Percentiles rank a stretch among this genome's conserved stretches.
These are phyloP conservation scores for Mycogone perniciosa DNA, from an alignment of 2,329 filamentous ascomycete genomes.

Conservation along the genomic window DNA sequence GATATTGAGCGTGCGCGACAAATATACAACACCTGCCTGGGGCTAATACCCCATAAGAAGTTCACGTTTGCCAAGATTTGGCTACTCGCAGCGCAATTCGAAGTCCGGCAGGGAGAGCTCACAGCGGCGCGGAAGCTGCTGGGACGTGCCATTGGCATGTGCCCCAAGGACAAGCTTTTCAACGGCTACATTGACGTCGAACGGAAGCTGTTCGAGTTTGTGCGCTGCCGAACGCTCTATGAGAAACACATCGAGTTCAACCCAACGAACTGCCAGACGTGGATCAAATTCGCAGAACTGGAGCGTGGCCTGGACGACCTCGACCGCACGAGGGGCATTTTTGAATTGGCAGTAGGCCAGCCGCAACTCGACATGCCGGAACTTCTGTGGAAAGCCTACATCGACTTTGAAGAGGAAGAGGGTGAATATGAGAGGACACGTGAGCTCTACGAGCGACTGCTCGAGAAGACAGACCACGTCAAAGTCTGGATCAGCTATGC, in stretches of 20 bases:
- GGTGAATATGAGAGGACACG: conserved; percentile 82
- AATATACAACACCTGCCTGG: conserved; percentile 84
- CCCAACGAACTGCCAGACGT: conserved; percentile 80
- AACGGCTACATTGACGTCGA: conserved; percentile 90
- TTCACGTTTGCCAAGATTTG: conserved; percentile 98
- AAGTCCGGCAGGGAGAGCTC: conserved; percentile 80
- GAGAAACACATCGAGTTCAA: conserved; percentile 94
- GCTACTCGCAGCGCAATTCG: conserved; percentile 89
- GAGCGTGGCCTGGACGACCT: conserved; percentile 87
- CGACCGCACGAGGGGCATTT: conserved; percentile 82
- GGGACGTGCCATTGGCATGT: conserved; percentile 85
- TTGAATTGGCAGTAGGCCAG: conserved; percentile 81
- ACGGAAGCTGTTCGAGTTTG: conserved; percentile 89
- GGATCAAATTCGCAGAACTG: conserved; percentile 93
- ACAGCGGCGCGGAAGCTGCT: conserved; percentile 78
- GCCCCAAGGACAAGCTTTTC: conserved; percentile 93
- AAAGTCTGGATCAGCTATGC: conserved; percentile 99
- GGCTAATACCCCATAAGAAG: conserved; percentile 86
- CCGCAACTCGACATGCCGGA: conserved; percentile 92
- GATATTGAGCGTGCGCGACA: conserved; percentile 75
- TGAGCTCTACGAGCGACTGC: conserved; percentile 77
- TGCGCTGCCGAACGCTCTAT: conserved; percentile 82
- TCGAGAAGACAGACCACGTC: conserved; percentile 95
- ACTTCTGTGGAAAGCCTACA: conserved; percentile 94
- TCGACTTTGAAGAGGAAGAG: conserved; percentile 96